Conservation (phyloP, 2,329 filamentous ascomycete genomes). For the Colletotrichum musae region DNA sequence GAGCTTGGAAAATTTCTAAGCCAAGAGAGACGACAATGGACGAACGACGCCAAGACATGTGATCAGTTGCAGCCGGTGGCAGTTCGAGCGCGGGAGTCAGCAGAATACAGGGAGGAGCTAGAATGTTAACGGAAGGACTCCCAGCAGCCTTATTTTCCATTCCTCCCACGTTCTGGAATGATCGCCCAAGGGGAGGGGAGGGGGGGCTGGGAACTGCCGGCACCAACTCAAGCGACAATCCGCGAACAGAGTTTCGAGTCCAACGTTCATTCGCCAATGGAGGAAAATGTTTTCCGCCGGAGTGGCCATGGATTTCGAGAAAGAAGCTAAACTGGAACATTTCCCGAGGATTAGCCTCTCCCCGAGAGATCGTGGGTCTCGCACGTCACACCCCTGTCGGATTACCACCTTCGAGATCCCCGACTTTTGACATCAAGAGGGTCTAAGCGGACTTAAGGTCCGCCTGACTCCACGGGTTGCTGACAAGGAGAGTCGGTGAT, state of each 20-base stretch:
- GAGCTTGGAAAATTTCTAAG: constrained; percentile 6
- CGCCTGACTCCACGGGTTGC: constrained; percentile 3
- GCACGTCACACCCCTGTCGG: background rate
- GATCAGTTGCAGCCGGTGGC: constrained; percentile 2
- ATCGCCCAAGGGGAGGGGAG: background rate
- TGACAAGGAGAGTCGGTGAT: no score
- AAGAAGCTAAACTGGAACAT: background rate
- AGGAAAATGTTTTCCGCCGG: constrained; percentile 23
- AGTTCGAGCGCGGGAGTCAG: no score
- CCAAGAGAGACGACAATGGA: background rate
- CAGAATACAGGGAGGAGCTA: background rate
- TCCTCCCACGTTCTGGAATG: constrained; percentile 1
- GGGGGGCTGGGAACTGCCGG: background rate
- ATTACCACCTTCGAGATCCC: constrained; percentile 1
- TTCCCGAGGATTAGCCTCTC: constrained; percentile 1
- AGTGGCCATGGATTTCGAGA: background rate
- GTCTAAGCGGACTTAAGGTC: background rate
- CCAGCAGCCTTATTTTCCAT: constrained; percentile 6
- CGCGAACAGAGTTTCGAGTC: background rate
- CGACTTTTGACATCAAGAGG: background rate
- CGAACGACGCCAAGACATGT: constrained; percentile 17
- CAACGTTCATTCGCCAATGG: constrained; percentile 15
- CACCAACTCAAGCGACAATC: no score
- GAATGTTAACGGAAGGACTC: constrained; percentile 1
- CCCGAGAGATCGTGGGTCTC: background rate